Evolutionary conservation across 108 stramenopile species (phyloP), one percentile per base, ranked within the genome.

Genomic region (Bacterosira constricta): DNA sequence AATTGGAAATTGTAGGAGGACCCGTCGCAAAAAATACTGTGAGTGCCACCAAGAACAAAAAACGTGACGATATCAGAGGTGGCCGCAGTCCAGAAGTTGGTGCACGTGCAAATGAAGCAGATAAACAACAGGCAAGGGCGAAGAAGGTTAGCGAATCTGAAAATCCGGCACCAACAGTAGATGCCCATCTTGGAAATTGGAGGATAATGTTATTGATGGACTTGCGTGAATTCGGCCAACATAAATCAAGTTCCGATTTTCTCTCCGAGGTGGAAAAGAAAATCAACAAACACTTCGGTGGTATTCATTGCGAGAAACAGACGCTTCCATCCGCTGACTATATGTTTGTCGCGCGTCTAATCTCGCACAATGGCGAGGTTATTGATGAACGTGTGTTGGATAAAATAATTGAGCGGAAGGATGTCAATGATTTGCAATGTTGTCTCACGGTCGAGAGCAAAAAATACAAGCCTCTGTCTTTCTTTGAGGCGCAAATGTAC

Each of bases 401-500:
- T 54, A 54, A 71, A 20, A 47, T 71, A 1, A 70, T 77, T 35
- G 75, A 77, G 42, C 60, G 75, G n/a, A 77, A 77, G 38, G 36
- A 70, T 38, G 61, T 77, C 3, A 52, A 70, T 3, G 75, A 77
- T 25, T 53, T 77, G 36, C 60, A 47, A 11, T 6, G 9, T 0
- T 77, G 75, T 71, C 44, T 77, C 3, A 70, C 63, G 21, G 37
- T 36, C 1, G 15, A 50, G 4, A 55, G 52, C 61, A 70, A 71
- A 37, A 54, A 44, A n/a, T 63, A 55, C 52, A 35, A 44, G 3
- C 75, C 75, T 10, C 54, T 77, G 3, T 54, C 36, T 3, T 77
- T 71, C 60, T 77, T 77, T 34, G 61, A 77, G 52, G 75, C 75
- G 0, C 75, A 77, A 54, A 77, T 77, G 75, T 61, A 77, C 51